phyloP scores from a whole-genome alignment of 192 early-diverging fungal genomes.

The Chytriomyces sp. region DNA sequence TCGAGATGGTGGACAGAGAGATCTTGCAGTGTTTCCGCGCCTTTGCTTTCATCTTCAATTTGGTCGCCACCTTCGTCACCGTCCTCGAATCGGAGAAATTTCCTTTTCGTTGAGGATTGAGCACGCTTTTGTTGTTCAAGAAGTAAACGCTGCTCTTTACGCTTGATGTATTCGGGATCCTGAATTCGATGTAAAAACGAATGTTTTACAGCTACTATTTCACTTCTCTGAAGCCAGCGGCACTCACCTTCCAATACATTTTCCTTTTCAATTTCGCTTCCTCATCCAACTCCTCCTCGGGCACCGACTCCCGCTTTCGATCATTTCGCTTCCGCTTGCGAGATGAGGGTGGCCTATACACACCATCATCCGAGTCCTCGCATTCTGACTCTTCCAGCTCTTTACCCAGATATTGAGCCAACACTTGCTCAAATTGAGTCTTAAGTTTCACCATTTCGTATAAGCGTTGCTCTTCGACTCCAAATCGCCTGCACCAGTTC shows the following conservation, averaged over 20 bases:
- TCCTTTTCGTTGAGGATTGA: conserved; percentile 43
- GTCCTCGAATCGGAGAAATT: conserved; percentile 47
- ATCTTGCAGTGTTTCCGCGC: conserved; percentile 34
- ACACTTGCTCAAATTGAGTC: conserved; percentile 66
- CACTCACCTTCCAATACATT: conserved; percentile 35
- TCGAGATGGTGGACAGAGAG: conserved; percentile 64
- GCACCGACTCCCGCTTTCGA: conserved; percentile 19
- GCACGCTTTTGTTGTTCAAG: conserved; percentile 51
- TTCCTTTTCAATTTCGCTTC: conserved; percentile 16
- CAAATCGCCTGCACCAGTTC: conserved; percentile 65
- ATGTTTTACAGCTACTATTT: conserved; percentile 11
- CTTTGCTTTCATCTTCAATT: conserved; percentile 13
- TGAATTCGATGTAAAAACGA: neutral
- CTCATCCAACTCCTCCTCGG: conserved; percentile 32
- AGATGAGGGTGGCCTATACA: neutral
- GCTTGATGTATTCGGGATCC: conserved; percentile 45
- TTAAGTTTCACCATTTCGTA: conserved; percentile 75
- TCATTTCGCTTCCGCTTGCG: conserved; percentile 19
- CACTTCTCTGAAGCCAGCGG: neutral
- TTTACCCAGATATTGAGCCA: conserved; percentile 49
- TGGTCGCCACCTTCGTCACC: conserved; percentile 39
- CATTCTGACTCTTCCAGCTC: conserved; percentile 28
- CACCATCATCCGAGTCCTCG: conserved; percentile 26
- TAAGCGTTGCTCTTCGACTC: conserved; percentile 73
- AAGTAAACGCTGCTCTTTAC: conserved; percentile 39